A percentile compares a stretch with the other conserved stretches of the same genome.
Conservation (phyloP, 2,329 filamentous ascomycete genomes). For the Sporothrix dimorphospora region DNA sequence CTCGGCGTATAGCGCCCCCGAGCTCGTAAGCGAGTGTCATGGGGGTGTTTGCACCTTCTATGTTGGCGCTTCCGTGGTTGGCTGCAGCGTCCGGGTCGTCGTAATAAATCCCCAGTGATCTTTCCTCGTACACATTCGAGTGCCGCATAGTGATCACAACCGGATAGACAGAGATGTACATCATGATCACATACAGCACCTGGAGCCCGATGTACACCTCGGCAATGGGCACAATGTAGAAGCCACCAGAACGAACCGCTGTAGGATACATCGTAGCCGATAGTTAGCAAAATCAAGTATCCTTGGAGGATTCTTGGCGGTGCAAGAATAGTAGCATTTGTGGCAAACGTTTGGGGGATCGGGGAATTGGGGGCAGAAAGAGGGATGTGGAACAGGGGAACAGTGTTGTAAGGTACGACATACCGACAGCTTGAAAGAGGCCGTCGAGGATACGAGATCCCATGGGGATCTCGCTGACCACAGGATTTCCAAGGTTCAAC, state of each 20-base stretch:
- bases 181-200: constrained; percentile 65
- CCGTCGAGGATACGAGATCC: constrained; percentile 64
- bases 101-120: constrained; percentile 63
- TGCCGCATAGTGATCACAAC: constrained; percentile 67
- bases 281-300: neutral
- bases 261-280: constrained; percentile 15
- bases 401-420: neutral
- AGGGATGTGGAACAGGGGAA: too few relatives aligned
- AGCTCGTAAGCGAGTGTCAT: neutral
- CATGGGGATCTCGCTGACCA: constrained; percentile 54
- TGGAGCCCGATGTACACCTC: constrained; percentile 60
- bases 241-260: constrained; percentile 66
- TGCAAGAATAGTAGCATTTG: too few relatives aligned
- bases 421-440: constrained; percentile 64
- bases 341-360: too few relatives aligned
- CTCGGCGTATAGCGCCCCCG: constrained; percentile 41
- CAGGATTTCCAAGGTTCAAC: constrained; percentile 64
- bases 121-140: constrained; percentile 73
- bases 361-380: too few relatives aligned
- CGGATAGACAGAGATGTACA: constrained; percentile 68
- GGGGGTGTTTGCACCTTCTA: neutral
- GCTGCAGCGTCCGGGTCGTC: constrained; percentile 36
- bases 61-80: neutral
- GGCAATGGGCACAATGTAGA: constrained; percentile 66
- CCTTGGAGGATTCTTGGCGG: too few relatives aligned